Base-by-base conservation (phyloP, 1,139 yeast species). In the Lodderomyces margitis region DNA sequence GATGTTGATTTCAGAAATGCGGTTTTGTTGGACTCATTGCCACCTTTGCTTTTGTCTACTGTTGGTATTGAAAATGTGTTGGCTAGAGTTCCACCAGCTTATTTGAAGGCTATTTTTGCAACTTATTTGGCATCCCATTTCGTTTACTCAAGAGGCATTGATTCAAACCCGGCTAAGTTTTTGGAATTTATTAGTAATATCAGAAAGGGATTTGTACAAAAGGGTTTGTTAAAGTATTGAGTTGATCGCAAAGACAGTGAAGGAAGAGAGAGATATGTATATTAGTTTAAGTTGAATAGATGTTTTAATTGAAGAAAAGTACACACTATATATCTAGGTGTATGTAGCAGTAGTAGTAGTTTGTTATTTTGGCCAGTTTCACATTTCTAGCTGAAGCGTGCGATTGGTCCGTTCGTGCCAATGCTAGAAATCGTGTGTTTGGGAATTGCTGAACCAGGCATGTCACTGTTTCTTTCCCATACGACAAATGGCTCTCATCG, bases 41-140 rank as follows among this genome's bases (percentile, higher is more conserved):
- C 98, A 43, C 72, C 78, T 39, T 68, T 84, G 53, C 76, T 92
- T 54, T 72, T 87, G 44, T 66, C 80, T 44, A 78, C 78, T 50
- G 77, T 91, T 55, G 96, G 96, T n/a, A 76, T 88, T 45, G 85
- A 83, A 21, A 67, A 70, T 45, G 81, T 92, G 37, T 68, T 91
- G 55, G 56, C 71, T 37, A 80, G 95, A 55, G 95, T 92, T 40
- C 98, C 98, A 14, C 88, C 78, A 47, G 78, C 94, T 46, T 92
- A 92, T 62, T 74, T 91, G 59, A 83, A 82, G 59, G 96, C 97
- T 10, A 79, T 92, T 51, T 87, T 92, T 61, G 96, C 97, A 41
- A 87, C 96, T 35, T 85, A 81, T 59, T 75, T 92, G 55, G 94
- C 96, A 12, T 87, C 96, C 34, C 77, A 86, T 44, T 92, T 87